Base-by-base conservation (phyloP, 345 rosid species). In the Hibiscus mutabilis region DNA sequence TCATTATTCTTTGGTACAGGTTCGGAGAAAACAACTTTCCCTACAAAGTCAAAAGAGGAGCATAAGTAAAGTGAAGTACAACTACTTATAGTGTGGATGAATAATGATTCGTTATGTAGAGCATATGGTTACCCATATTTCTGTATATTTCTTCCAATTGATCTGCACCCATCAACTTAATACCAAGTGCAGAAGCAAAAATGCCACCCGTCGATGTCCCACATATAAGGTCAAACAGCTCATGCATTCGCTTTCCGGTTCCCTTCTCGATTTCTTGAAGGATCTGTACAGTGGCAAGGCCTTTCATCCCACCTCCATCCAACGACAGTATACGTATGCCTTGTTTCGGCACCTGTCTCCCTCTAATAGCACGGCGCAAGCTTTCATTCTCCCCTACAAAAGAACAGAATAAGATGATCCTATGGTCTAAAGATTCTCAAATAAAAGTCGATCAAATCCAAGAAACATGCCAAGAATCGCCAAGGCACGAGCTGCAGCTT, bases 281-380 rank as follows among this genome's bases (percentile, higher is more conserved):
- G 76, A 96, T 84, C 87, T 87, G 94, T 68, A 96, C 96, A 46
- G 99, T 96, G 19, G 94, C 98, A 71, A 96, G 84, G 74, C 98
- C 98, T 85, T 92, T 96, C 98, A 96, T 96, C 79, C 99, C 99
- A 80, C 99, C 99, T 46, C 99, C 98, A 81, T 95, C 99, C 99
- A 95, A 92, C 62, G 99, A 78, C 60, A 95, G 98, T 80, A 95
- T 95, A 57, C 99, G 94, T 75, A 92, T 74, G 67, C 99, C 99
- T 81, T 87, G 91, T 82, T 88, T 90, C 37, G 97, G 87, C 60
- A 91, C 87, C 72, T 76, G 92, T 76, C 98, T 89, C 77, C 96
- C 99, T 78, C 80, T 89, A 76, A 91, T 85, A 74, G 98, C 87
- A 73, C 94, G 98, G 21, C 97, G 87, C 73, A 95, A 76, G 78